Evolutionary conservation across 441 rosid species (phyloP), one percentile per base, ranked within the genome.

Genomic region (Croton setiger): DNA sequence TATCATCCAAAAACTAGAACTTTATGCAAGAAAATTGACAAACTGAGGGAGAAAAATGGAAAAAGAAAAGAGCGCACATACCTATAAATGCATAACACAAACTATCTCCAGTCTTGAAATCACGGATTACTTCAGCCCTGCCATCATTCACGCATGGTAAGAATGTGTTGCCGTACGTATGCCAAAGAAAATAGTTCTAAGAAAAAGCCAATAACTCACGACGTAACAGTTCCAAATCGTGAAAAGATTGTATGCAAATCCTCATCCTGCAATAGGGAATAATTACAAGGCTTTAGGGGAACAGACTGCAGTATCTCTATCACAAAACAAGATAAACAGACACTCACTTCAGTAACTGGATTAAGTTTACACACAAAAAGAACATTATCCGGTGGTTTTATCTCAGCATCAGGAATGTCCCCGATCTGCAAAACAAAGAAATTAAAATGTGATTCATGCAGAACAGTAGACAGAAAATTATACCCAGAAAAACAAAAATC

Each of bases 351-450:
- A 47, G 99, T 96, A 67, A 89, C 97, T 15, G 99, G 98, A 83
- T 96, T 96, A 71, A 96, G 80, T 81, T 96, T 96, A 84, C 99
- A 96, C 71, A 96, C 99, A 75, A 96, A 96, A 60, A 96, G 81
- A 66, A 93, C 98, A 72, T 91, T 91, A 4, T 96, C 98, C 35
- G 98, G 99, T 76, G 98, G 99, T 79, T 82, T 93, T 67, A 88
- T 83, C 76, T 96, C 99, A 70, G 99, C 98, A 72, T 89, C 96
- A 74, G 96, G 99, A 76, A 96, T 93, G 83, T 96, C 99, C 55
- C 98, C 99, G 68, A 93, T 84, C 97, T 92, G 85, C 64, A 72
- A 76, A 58, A 70, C 36, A 82, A 63, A 48, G 66, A 27, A 70
- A 68, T 2, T 68, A 62, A 65, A 47, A 35, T 17, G 23, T 56